A percentile compares a stretch with the other conserved stretches of the same genome.
Evolutionary conservation across 2,329 filamentous ascomycete species (phyloP).

Genomic region (Colletotrichum acutatum): DNA sequence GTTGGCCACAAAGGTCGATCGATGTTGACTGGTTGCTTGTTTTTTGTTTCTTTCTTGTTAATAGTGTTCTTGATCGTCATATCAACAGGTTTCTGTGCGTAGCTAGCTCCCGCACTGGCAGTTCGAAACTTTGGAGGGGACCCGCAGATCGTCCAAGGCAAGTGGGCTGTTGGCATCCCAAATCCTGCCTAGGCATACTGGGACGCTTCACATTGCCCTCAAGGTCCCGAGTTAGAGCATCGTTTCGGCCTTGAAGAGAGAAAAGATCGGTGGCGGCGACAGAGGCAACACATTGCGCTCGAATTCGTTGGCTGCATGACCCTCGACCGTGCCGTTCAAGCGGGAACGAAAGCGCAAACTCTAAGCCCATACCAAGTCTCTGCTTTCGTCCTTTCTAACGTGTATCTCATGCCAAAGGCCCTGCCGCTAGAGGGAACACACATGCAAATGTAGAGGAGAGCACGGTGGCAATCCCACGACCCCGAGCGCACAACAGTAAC

Average conservation of each 20-base stretch:
- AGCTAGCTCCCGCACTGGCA: slow-evolving; percentile 22
- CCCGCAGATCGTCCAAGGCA: slow-evolving; percentile 12
- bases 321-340: slow-evolving; percentile 34
- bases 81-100: slow-evolving; percentile 12
- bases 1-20: neutral
- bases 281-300: slow-evolving; percentile 7
- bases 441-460: slow-evolving; percentile 4
- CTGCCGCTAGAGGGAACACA: neutral
- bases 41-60: neutral
- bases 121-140: slow-evolving; percentile 24
- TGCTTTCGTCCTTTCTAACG: slow-evolving; percentile 22
- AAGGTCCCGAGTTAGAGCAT: slow-evolving; percentile 6
- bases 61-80: neutral
- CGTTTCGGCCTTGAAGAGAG: slow-evolving; percentile 14
- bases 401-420: slow-evolving; percentile 8
- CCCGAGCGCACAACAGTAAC: slow-evolving; percentile 16
- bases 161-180: slow-evolving; percentile 12
- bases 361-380: neutral
- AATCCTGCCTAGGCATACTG: neutral
- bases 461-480: slow-evolving; percentile 18
- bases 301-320: slow-evolving; percentile 28
- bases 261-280: neutral
- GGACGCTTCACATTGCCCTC: slow-evolving; percentile 4
- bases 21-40: neutral
- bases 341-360: slow-evolving; percentile 31